Base-by-base conservation (phyloP, 2,329 filamentous ascomycete species). In the Cercospora brassicicola region DNA sequence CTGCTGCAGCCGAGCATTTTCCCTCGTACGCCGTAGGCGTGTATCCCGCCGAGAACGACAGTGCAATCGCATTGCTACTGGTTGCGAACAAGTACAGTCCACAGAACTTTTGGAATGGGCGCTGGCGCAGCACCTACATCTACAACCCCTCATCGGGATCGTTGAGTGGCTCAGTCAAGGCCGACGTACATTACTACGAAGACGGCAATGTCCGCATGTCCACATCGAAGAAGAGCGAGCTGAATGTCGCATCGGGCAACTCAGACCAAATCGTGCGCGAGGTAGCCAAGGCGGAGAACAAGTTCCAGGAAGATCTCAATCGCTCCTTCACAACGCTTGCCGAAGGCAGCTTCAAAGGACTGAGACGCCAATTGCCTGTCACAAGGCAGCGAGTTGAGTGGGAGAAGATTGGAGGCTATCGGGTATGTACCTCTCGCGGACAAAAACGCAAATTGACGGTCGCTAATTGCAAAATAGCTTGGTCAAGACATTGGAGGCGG, bases 151-250 rank as follows among this genome's bases (percentile, higher is more conserved):
- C 88, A n/a, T 87, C 87, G 1, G 85, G 85, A 71, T 84, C 84
- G 59, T 83, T 98, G 53, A 88, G 89, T 42, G 95, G 95, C 75
- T 89, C 86, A 67, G 89, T 98, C 81, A 93, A 94, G 80, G 92
- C 97, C 64, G 94, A 98, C 74, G 94, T 99, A 62, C 95, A 99
- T 85, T 99, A 99, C 86, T 99, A 99, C 83, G 95, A 99, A 82
- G 96, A 99, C 78, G 95, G 95, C 70, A 99, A 99, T 78, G 95
- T 99, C 67, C 91, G 95, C 2, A 87, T 99, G 68, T 86, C 94
- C 71, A 97, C 95, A n/a, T 90, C 88, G 76, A 97, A 97, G 82
- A 84, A 90, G 10, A 79, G 94, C 11, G 84, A 84, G 0, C 79
- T 87, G 2, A 87, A 86, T 8, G 79, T 91, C n/a, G 8, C 89